A percentile compares a stretch with the other conserved stretches of the same genome.
Evolutionary conservation across 768 basidiomycete species (phyloP).

Genomic region (Sarcodon sp.): DNA sequence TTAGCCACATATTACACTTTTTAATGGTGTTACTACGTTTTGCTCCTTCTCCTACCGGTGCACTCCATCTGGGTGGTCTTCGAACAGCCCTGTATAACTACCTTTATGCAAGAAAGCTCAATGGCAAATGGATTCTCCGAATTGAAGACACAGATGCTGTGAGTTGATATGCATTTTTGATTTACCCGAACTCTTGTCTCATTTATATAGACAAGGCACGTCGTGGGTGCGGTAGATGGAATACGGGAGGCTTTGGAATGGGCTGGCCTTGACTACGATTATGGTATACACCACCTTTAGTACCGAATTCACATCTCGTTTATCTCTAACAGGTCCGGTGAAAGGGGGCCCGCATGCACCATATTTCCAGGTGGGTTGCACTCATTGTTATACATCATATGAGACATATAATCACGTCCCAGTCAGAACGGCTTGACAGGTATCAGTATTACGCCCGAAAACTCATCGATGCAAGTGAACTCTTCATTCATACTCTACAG

Average conservation of each 20-base stretch:
- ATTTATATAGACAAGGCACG: slow-evolving; percentile 50
- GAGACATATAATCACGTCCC: neutral
- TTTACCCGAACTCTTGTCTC: neutral
- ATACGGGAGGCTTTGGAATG: slow-evolving; percentile 69
- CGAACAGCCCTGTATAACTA: slow-evolving; percentile 92
- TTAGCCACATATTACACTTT: no score
- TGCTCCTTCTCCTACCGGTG: slow-evolving; percentile 94
- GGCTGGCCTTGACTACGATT: slow-evolving; percentile 88
- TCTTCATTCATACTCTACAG: neutral
- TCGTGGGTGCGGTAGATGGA: slow-evolving; percentile 76
- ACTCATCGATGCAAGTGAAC: slow-evolving; percentile 54
- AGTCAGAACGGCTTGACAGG: slow-evolving; percentile 85
- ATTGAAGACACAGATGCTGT: slow-evolving; percentile 96
- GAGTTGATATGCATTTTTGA: slow-evolving; percentile 13
- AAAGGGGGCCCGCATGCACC: neutral
- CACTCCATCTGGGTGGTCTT: slow-evolving; percentile 88
- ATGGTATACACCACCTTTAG: slow-evolving; percentile 37
- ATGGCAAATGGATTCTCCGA: slow-evolving; percentile 83
- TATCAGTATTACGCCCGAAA: slow-evolving; percentile 65
- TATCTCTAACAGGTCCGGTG: neutral
- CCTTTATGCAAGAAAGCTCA: slow-evolving; percentile 65
- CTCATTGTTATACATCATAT: neutral
- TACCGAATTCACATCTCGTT: neutral
- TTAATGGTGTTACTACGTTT: slow-evolving; percentile 71
- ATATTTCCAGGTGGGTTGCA: slow-evolving; percentile 1